Base-by-base conservation (phyloP, 192 early-diverging fungal genomes). In the Thamnidium elegans region DNA sequence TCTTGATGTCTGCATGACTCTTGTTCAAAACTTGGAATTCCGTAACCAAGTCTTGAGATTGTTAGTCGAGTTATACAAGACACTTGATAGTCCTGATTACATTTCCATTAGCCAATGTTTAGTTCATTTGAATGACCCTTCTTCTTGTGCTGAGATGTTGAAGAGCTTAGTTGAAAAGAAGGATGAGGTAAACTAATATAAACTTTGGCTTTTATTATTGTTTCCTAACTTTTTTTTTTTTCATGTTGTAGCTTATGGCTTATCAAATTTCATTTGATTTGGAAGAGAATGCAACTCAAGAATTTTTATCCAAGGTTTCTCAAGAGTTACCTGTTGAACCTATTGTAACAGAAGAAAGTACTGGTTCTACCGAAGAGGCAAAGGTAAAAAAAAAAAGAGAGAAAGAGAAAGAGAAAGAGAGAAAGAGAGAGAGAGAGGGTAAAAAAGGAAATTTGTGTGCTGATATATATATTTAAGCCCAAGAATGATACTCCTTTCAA, bases 181-280 rank as follows among this genome's bases (percentile, higher is more conserved):
- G 19, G 69, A 82, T 11, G 83, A 91, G 65, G 87, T 87, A 65
- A 62, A 51, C 51, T 46, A 11, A 26, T 63, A 17, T 14, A 23
- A 21, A 4, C 19, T 14, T 1, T 15, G 26, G 26, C 26, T 17
- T 50, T 5, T 48, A 21, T 32, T n/a, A 47, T 46, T 4, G 7
- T 55, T 17, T 30, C 1, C 23, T 20, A 61, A 3, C 53, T 3
- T 58, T 85, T 71, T 44, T 85, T 71, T 44, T 67, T 36, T 84
- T 89, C 63, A 64, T 87, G 20, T 71, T 96, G 65, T 47, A 68
- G 60, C 61, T 69, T 39, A 90, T 92, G 68, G 94, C 94, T 17
- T 97, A 93, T 74, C 97, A 99, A 81, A 89, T 99, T 61, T 94
- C 95, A 0, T 99, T 99, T 74, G 97, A 99, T 62, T 77, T 99